These are phyloP conservation scores for Areca catechu DNA, from an alignment of 176 grass and related monocot species.

Conservation along the genomic window DNA sequence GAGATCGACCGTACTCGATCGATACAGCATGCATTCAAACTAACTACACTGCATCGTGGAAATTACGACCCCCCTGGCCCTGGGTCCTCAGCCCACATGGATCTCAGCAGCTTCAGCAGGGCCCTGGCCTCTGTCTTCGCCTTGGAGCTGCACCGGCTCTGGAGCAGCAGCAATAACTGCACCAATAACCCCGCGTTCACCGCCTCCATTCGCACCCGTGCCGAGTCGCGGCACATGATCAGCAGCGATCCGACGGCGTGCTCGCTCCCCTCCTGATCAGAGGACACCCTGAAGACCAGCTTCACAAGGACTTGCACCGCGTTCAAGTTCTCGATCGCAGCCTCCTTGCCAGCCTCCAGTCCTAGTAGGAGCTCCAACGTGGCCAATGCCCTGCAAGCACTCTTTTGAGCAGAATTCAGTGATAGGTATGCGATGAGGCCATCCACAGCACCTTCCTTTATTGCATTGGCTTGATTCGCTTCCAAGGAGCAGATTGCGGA, in stretches of 20 bases:
- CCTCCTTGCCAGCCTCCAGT: conserved; percentile 34
- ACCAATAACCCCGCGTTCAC: conserved; percentile 49
- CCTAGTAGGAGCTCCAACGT: conserved; percentile 44
- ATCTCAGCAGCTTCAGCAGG: conserved; percentile 67
- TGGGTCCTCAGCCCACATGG: conserved; percentile 27
- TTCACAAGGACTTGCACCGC: conserved; percentile 43
- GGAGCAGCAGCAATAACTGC: conserved; percentile 69
- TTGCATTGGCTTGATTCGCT: conserved; percentile 35
- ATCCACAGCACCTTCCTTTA: conserved; percentile 42
- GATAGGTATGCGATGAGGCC: conserved; percentile 47
- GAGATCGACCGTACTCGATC: no score
- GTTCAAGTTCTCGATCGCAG: conserved; percentile 22
- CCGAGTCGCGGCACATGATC: conserved; percentile 41
- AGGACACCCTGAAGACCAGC: conserved; percentile 66
- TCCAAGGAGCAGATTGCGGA: conserved; percentile 37
- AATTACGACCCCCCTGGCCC: neutral
- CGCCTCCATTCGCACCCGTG: conserved; percentile 26
- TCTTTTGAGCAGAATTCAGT: conserved; percentile 6
- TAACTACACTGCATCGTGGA: neutral
- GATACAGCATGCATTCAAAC: no score
- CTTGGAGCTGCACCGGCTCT: conserved; percentile 71
- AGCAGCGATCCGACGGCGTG: conserved; percentile 65
- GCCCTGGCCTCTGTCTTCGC: conserved; percentile 52
- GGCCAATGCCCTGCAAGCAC: conserved; percentile 28
- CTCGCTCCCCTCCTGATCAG: conserved; percentile 61